These are phyloP conservation scores for Cercospora brassicicola DNA, from an alignment of 2,329 filamentous ascomycete genomes.

Conservation along the genomic window DNA sequence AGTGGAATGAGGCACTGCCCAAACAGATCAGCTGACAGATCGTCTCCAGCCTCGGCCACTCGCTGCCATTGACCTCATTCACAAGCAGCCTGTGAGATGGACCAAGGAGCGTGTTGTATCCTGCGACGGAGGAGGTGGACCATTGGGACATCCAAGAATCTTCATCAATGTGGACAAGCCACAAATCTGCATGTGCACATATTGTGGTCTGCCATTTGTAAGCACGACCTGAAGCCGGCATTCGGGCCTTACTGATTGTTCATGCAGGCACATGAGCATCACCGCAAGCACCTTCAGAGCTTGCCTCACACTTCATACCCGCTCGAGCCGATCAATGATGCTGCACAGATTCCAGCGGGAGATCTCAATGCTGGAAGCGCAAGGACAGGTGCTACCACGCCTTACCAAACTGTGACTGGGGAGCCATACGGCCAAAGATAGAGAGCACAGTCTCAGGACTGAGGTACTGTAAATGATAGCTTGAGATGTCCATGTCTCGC, in stretches of 20 bases:
- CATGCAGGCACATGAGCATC: constrained; percentile 79
- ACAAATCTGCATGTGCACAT: constrained; percentile 84
- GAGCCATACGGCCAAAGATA: constrained; percentile 63
- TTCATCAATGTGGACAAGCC: constrained; percentile 99
- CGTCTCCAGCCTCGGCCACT: constrained; percentile 72
- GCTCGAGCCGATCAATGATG: constrained; percentile 61
- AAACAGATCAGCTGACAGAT: constrained; percentile 27
- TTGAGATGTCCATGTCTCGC: background rate
- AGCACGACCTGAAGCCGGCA: constrained; percentile 43
- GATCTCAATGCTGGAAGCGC: constrained; percentile 27
- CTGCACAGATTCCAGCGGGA: constrained; percentile 59
- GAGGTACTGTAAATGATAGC: constrained; percentile 13
- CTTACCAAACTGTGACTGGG: constrained; percentile 57
- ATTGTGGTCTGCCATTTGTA: constrained; percentile 93
- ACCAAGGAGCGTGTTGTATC: constrained; percentile 76
- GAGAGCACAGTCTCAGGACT: constrained; percentile 16
- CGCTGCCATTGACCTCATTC: constrained; percentile 91
- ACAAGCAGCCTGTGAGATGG: constrained; percentile 93
- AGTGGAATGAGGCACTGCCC: background rate
- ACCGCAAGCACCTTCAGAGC: constrained; percentile 80
- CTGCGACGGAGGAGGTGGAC: constrained; percentile 90
- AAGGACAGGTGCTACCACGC: constrained; percentile 36
- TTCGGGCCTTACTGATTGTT: background rate
- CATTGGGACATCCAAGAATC: constrained; percentile 84
- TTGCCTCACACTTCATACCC: constrained; percentile 72